Conservation (phyloP, 1,284 basidiomycete species). For the Tremellales sp. region DNA sequence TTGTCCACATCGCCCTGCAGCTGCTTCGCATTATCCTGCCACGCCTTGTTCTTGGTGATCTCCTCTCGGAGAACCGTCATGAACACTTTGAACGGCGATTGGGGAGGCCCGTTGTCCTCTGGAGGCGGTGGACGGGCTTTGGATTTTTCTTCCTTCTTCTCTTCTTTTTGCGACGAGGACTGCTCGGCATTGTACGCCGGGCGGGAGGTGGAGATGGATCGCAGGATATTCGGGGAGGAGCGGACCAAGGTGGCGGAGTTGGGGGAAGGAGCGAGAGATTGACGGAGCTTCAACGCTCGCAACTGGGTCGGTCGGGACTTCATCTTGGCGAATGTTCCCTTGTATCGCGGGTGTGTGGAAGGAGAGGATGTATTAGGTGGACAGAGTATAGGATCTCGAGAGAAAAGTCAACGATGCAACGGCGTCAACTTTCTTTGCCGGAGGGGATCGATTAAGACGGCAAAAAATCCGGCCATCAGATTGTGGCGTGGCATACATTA, state of each 20-base stretch:
- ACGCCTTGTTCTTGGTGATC: slow-evolving; percentile 85
- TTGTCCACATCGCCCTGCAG: slow-evolving; percentile 97
- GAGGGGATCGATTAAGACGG: too few species aligned
- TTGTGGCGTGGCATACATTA: too few species aligned
- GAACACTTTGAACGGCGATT: slow-evolving; percentile 93
- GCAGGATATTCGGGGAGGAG: not conserved
- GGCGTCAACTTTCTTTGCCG: too few species aligned
- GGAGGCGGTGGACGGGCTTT: slow-evolving; percentile 10
- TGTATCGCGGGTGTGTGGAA: too few species aligned
- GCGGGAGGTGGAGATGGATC: slow-evolving; percentile 1
- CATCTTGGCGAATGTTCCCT: too few species aligned
- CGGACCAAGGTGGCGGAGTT: not conserved
- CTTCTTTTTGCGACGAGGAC: slow-evolving; percentile 2
- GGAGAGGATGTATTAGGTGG: too few species aligned
- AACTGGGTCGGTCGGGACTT: slow-evolving; percentile 1
- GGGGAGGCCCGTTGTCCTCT: slow-evolving; percentile 54
- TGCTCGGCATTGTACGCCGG: too few species aligned
- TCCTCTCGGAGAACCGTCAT: slow-evolving; percentile 91
- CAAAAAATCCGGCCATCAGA: too few species aligned
- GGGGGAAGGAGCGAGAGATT: too few species aligned
- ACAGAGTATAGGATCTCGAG: too few species aligned
- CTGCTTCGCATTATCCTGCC: slow-evolving; percentile 95
- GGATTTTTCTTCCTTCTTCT: slow-evolving; percentile 12
- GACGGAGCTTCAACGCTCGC: not conserved
- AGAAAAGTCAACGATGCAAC: too few species aligned